phyloP scores from a whole-genome alignment of 768 basidiomycete genomes.

The Tulasnella sp. region DNA sequence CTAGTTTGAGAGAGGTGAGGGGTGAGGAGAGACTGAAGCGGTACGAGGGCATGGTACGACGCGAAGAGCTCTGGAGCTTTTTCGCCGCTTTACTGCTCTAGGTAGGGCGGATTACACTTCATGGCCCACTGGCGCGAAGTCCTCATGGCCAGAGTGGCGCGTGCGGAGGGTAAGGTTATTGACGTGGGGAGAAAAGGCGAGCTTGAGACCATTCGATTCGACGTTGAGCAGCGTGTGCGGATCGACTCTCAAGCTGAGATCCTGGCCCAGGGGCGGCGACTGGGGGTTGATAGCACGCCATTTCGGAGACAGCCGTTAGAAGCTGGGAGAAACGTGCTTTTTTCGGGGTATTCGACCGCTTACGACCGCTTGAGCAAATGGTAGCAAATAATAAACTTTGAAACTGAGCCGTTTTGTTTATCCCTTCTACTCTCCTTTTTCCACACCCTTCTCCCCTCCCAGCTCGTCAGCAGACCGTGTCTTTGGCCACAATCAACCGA shows the following conservation, averaged over 20 bases:
- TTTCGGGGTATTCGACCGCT: neutral
- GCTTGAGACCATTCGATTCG: constrained; percentile 6
- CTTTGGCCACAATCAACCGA: neutral
- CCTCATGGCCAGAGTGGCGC: constrained; percentile 12
- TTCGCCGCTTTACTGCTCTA: constrained; percentile 16
- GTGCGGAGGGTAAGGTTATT: constrained; percentile 15
- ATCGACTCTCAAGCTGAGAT: constrained; percentile 15
- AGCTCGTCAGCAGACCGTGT: neutral
- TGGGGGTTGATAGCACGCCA: constrained; percentile 12
- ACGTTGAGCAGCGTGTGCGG: neutral
- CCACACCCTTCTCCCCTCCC: neutral
- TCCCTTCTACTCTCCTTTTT: neutral
- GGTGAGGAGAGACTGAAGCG: neutral
- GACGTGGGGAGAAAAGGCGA: constrained; percentile 19
- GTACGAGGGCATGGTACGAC: constrained; percentile 20
- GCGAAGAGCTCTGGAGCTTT: constrained; percentile 12
- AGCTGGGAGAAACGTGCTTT: neutral
- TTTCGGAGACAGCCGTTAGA: constrained; percentile 11
- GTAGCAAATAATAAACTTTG: neutral
- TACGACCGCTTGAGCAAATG: constrained; percentile 6
- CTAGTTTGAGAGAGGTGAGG: neutral
- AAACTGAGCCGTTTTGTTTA: constrained; percentile 2
- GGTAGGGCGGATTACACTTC: constrained; percentile 13
- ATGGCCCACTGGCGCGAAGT: neutral
- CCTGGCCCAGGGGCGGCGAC: constrained; percentile 12